A percentile compares a stretch with the other conserved stretches of the same genome.
Conservation (phyloP, 805 yeast species). For the Blastobotrys muscicola region DNA sequence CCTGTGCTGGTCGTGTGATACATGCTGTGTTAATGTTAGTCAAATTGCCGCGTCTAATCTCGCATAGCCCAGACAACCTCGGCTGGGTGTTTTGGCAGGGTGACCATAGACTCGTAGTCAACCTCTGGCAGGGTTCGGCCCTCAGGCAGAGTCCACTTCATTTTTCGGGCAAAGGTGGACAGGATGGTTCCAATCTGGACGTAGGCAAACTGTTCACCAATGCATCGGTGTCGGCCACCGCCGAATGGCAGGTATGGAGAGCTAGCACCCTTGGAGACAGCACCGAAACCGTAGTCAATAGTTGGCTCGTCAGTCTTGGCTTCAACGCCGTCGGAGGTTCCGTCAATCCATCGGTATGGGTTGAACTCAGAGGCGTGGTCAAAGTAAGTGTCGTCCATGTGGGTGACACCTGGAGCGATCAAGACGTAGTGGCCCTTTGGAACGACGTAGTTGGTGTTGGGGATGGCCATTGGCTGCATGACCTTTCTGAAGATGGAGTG, state of each 20-base stretch:
- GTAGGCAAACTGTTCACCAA: constrained; percentile 97
- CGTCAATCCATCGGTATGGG: constrained; percentile 73
- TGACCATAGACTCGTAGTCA: constrained; percentile 87
- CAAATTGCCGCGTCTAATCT: background rate
- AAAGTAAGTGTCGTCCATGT: constrained; percentile 67
- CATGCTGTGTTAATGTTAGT: background rate
- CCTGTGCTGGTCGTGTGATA: background rate
- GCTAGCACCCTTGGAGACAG: constrained; percentile 88
- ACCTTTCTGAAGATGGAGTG: constrained; percentile 95
- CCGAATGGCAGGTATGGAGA: constrained; percentile 97
- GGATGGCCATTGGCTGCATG: constrained; percentile 64
- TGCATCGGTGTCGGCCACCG: constrained; percentile 99
- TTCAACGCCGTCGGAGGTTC: constrained; percentile 20
- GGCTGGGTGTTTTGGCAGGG: constrained; percentile 69
- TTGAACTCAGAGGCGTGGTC: constrained; percentile 63
- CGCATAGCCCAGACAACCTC: constrained; percentile 22
- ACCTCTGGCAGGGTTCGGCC: constrained; percentile 40
- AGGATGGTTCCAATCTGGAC: constrained; percentile 83
- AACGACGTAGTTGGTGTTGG: constrained; percentile 68
- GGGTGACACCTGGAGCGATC: constrained; percentile 90
- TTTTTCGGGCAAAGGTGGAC: constrained; percentile 60
- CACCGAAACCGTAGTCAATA: constrained; percentile 95
- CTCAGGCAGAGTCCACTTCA: constrained; percentile 63
- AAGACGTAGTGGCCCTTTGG: constrained; percentile 86
- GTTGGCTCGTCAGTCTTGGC: constrained; percentile 25